These are phyloP conservation scores for Sporisorium scitamineum DNA, from an alignment of 1,284 basidiomycete genomes.

Conservation along the genomic window DNA sequence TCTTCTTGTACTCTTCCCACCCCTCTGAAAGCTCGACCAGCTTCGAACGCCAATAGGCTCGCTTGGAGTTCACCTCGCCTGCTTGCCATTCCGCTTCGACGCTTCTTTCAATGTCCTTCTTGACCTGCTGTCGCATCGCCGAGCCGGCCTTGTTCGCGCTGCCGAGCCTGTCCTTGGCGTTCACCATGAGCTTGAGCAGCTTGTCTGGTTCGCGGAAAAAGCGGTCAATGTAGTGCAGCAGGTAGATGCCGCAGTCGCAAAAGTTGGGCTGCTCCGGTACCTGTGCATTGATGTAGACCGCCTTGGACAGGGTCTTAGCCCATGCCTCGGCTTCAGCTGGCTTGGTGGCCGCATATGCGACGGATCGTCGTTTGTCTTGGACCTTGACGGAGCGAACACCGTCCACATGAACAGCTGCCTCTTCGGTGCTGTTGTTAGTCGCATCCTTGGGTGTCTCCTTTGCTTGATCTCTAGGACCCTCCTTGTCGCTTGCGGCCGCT, in stretches of 20 bases:
- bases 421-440: neutral
- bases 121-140: neutral
- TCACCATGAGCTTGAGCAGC: conserved; percentile 31
- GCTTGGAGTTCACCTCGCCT: conserved; percentile 37
- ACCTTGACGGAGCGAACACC: conserved; percentile 18
- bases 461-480: conserved; percentile 2
- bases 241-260: conserved; percentile 80
- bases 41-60: conserved; percentile 26
- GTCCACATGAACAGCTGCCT: neutral
- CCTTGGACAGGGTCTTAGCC: conserved; percentile 29
- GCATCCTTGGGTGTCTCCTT: neutral
- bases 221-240: conserved; percentile 65
- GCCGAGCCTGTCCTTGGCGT: conserved; percentile 1
- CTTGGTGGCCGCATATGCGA: neutral
- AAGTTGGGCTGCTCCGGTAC: conserved; percentile 81
- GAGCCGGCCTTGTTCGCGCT: neutral
- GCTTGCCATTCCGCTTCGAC: conserved; percentile 35
- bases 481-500: neutral
- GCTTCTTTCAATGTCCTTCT: conserved; percentile 1
- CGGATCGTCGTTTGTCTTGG: conserved; percentile 13
- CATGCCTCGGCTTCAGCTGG: conserved; percentile 14
- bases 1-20: conserved; percentile 22
- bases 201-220: conserved; percentile 59
- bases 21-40: conserved; percentile 25
- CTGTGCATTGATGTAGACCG: conserved; percentile 45